These are phyloP conservation scores for Zygosaccharomyces gambellarensis DNA, from an alignment of 805 yeast genomes.

Conservation along the genomic window DNA sequence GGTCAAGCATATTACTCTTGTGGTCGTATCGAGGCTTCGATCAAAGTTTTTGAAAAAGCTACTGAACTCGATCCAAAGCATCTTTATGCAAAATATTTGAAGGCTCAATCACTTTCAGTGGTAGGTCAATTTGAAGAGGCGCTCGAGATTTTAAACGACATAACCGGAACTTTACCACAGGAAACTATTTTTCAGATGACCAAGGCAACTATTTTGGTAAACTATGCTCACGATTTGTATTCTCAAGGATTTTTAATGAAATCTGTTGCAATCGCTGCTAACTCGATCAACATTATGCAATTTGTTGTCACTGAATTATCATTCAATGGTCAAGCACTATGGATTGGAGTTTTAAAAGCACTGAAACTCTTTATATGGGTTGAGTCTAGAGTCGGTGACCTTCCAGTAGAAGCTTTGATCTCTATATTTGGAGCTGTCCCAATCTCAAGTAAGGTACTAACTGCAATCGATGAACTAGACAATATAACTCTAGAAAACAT, in stretches of 20 bases:
- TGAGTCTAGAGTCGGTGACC: slow-evolving; percentile 45
- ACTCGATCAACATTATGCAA: slow-evolving; percentile 39
- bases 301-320: slow-evolving; percentile 15
- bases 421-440: slow-evolving; percentile 24
- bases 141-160: slow-evolving; percentile 40
- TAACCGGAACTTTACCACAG: slow-evolving; percentile 42
- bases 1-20: slow-evolving; percentile 90
- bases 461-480: slow-evolving; percentile 30
- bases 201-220: slow-evolving; percentile 52
- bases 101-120: slow-evolving; percentile 60
- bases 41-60: slow-evolving; percentile 72
- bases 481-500: slow-evolving; percentile 18
- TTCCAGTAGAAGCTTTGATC: slow-evolving; percentile 46
- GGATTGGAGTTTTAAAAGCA: slow-evolving; percentile 63
- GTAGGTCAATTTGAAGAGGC: slow-evolving; percentile 66
- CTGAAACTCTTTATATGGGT: slow-evolving; percentile 49
- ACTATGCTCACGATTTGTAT: slow-evolving; percentile 49
- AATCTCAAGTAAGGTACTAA: slow-evolving; percentile 12
- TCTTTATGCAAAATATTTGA: slow-evolving; percentile 61
- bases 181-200: slow-evolving; percentile 50
- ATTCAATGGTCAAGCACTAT: slow-evolving; percentile 46
- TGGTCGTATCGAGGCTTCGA: slow-evolving; percentile 83
- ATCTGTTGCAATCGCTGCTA: slow-evolving; percentile 46
- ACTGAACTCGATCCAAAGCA: slow-evolving; percentile 47
- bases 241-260: slow-evolving; percentile 62